These are phyloP conservation scores for Rhodotorula graminis DNA, from an alignment of 768 basidiomycete species.

Conservation along the genomic window DNA sequence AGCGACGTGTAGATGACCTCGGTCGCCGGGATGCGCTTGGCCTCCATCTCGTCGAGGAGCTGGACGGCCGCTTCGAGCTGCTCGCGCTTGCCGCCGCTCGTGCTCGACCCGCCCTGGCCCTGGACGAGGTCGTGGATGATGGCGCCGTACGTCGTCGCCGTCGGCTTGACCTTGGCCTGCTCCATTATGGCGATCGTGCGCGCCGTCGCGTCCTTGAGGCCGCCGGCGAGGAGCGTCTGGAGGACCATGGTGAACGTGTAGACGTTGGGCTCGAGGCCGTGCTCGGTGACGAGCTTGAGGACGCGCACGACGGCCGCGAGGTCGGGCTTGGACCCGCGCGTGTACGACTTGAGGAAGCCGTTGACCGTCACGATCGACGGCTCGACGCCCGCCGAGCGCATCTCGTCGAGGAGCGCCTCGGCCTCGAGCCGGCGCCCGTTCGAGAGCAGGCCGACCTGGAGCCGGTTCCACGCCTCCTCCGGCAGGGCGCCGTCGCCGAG, in stretches of 20 bases:
- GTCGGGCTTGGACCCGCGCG: conserved; percentile 55
- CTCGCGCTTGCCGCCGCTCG: conserved; percentile 44
- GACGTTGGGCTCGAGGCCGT: conserved; percentile 64
- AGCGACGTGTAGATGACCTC: conserved; percentile 79
- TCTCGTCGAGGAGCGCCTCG: conserved; percentile 49
- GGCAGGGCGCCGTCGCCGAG: conserved; percentile 51
- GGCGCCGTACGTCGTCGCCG: conserved; percentile 68
- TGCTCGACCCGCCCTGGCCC: conserved; percentile 36
- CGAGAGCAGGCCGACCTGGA: conserved; percentile 62
- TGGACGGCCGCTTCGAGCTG: conserved; percentile 61
- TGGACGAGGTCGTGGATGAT: conserved; percentile 72
- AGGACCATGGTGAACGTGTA: conserved; percentile 84
- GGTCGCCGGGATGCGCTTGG: conserved; percentile 54
- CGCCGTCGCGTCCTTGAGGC: conserved; percentile 62
- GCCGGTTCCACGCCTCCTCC: conserved; percentile 59
- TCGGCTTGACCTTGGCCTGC: conserved; percentile 66
- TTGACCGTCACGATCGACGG: conserved; percentile 77
- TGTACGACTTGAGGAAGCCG: conserved; percentile 67
- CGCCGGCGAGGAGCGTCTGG: conserved; percentile 65
- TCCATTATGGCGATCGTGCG: conserved; percentile 69
- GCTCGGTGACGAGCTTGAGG: conserved; percentile 58
- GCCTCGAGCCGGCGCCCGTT: conserved; percentile 47
- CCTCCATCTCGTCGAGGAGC: conserved; percentile 73
- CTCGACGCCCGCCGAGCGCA: conserved; percentile 54
- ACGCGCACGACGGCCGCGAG: conserved; percentile 59